A percentile compares a stretch with the other conserved stretches of the same genome.
These are phyloP conservation scores for Millerozyma miso DNA, from an alignment of 805 yeast species.

Conservation along the genomic window DNA sequence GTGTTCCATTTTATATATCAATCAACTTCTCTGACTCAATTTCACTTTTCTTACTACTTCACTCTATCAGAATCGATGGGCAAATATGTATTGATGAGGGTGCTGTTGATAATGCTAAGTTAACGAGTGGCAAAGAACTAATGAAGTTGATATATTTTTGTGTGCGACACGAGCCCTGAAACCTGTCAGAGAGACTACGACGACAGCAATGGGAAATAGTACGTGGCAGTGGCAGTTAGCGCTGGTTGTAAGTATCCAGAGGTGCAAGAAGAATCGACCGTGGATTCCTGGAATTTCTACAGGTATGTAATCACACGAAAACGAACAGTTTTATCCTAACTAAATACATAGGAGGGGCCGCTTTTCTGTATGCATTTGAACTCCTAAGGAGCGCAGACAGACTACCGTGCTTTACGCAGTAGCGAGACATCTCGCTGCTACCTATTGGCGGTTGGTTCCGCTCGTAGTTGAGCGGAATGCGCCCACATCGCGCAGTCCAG, in stretches of 20 bases:
- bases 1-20: constrained; percentile 76
- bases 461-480: neutral
- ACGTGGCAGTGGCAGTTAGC: too few species aligned
- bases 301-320: too few species aligned
- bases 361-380: neutral
- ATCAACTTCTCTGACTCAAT: neutral
- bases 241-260: too few species aligned
- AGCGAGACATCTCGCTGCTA: neutral
- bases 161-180: neutral
- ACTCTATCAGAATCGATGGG: neutral
- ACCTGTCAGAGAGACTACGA: neutral
- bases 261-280: too few species aligned
- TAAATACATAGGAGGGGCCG: neutral
- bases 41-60: neutral
- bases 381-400: neutral
- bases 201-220: neutral
- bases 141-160: neutral
- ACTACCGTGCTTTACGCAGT: too few species aligned
- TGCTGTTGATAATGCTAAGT: too few species aligned
- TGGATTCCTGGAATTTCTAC: too few species aligned
- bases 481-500: neutral
- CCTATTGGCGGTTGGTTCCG: neutral
- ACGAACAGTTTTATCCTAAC: neutral
- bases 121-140: neutral
- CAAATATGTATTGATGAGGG: too few species aligned